Percentiles rank a stretch among this genome's conserved stretches.
phyloP scores from a whole-genome alignment of 306 rosid genomes.

The Malus fusca region DNA sequence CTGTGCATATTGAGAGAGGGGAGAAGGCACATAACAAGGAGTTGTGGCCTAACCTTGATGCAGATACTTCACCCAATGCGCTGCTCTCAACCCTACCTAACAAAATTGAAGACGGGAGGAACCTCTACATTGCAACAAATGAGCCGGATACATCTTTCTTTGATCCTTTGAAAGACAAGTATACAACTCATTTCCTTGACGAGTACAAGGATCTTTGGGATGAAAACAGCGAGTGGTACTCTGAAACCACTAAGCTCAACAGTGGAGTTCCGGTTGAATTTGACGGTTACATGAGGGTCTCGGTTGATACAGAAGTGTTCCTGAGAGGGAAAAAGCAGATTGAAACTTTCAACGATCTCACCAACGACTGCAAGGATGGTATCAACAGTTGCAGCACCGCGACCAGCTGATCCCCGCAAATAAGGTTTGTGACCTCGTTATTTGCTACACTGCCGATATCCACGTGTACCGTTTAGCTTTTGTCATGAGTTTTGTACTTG shows the following conservation, averaged over 20 bases:
- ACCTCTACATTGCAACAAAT: constrained; percentile 78
- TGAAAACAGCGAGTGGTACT: constrained; percentile 71
- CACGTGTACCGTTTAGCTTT: constrained; percentile 30
- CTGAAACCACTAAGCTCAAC: constrained; percentile 66
- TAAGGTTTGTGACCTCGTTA: constrained; percentile 26
- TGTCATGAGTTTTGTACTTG: constrained; percentile 36
- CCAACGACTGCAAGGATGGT: constrained; percentile 94
- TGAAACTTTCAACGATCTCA: constrained; percentile 92
- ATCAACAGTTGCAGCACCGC: constrained; percentile 68
- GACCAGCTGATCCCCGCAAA: constrained; percentile 35
- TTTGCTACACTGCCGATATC: constrained; percentile 21
- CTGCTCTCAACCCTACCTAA: constrained; percentile 67
- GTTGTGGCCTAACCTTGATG: constrained; percentile 94
- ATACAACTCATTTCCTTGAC: constrained; percentile 71
- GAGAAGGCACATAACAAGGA: constrained; percentile 85
- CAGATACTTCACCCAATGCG: constrained; percentile 69
- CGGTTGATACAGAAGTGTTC: constrained; percentile 92
- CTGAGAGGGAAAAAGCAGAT: constrained; percentile 93
- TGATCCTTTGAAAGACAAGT: constrained; percentile 84
- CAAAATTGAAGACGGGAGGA: constrained; percentile 79
- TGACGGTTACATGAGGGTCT: constrained; percentile 95
- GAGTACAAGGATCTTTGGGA: constrained; percentile 95
- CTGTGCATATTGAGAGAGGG: constrained; percentile 89
- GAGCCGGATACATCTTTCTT: constrained; percentile 71
- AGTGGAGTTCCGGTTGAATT: constrained; percentile 69